phyloP scores from a whole-genome alignment of 768 basidiomycete genomes.

The Trametes coccinea region DNA sequence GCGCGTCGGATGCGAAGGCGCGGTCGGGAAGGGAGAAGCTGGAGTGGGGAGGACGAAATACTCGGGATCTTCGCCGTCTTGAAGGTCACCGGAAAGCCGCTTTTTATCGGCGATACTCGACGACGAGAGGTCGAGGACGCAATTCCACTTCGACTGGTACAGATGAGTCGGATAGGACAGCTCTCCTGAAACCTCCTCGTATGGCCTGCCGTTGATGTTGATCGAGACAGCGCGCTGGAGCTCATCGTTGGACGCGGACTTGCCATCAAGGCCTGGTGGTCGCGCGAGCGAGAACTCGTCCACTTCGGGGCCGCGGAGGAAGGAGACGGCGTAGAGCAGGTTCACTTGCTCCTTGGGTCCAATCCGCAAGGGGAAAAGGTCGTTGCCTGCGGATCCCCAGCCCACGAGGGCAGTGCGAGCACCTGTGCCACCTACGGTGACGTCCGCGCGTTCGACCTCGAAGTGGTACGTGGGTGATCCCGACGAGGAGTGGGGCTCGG shows the following conservation, averaged over 20 bases:
- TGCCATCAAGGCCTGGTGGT: slow-evolving; percentile 17
- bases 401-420: slow-evolving; percentile 50
- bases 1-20: slow-evolving; percentile 8
- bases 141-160: slow-evolving; percentile 90
- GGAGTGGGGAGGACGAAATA: slow-evolving; percentile 44
- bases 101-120: slow-evolving; percentile 28
- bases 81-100: slow-evolving; percentile 14
- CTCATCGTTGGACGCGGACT: slow-evolving; percentile 35
- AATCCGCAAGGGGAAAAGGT: slow-evolving; percentile 70
- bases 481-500: slow-evolving; percentile 26
- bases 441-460: slow-evolving; percentile 71
- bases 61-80: slow-evolving; percentile 7
- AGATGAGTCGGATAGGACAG: slow-evolving; percentile 62
- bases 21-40: slow-evolving; percentile 71
- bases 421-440: slow-evolving; percentile 70
- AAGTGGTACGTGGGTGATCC: slow-evolving; percentile 57
- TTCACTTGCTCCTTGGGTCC: slow-evolving; percentile 80
- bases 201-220: slow-evolving; percentile 75
- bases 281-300: slow-evolving; percentile 39
- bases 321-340: slow-evolving; percentile 85
- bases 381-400: slow-evolving; percentile 46
- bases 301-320: slow-evolving; percentile 65
- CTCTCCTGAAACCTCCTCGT: slow-evolving; percentile 22
- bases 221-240: slow-evolving; percentile 80
- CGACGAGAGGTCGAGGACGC: slow-evolving; percentile 74